phyloP scores from a whole-genome alignment of 1,139 yeast species.

The Saccharomycopsis phalli region DNA sequence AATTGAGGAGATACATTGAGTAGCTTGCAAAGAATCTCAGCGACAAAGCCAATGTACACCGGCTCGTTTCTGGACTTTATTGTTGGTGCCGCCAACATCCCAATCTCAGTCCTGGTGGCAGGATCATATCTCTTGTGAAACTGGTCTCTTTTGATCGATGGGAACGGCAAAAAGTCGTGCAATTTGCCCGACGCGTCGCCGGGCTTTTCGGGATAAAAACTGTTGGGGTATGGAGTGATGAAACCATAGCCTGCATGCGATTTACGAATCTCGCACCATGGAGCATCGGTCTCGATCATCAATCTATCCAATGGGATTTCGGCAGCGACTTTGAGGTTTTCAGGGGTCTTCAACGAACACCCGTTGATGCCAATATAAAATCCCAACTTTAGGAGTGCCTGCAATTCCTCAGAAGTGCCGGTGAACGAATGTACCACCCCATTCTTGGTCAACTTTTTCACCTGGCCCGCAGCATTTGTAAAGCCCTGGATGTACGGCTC shows the following conservation, averaged over 20 bases:
- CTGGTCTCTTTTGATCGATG: conserved; percentile 58
- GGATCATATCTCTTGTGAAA: conserved; percentile 28
- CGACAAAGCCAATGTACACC: conserved; percentile 72
- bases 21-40: conserved; percentile 62
- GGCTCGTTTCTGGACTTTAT: conserved; percentile 90
- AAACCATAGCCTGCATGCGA: conserved; percentile 67
- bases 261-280: conserved; percentile 93
- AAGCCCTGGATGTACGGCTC: conserved; percentile 43
- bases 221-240: conserved; percentile 46
- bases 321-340: conserved; percentile 58
- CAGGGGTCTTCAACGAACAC: conserved; percentile 75
- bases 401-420: conserved; percentile 59
- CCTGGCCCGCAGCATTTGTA: not conserved
- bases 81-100: conserved; percentile 34
- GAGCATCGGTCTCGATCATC: conserved; percentile 91
- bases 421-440: conserved; percentile 89
- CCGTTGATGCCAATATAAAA: conserved; percentile 83
- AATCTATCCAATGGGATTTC: conserved; percentile 59
- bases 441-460: conserved; percentile 22
- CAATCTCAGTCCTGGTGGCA: conserved; percentile 17
- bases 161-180: conserved; percentile 50
- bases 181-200: conserved; percentile 23
- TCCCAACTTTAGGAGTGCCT: conserved; percentile 36
- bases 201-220: conserved; percentile 39
- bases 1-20: conserved; percentile 40